Percentiles rank a stretch among this genome's conserved stretches.
Conservation (phyloP, 345 rosid species). For the Eucalyptus sideroxylon region DNA sequence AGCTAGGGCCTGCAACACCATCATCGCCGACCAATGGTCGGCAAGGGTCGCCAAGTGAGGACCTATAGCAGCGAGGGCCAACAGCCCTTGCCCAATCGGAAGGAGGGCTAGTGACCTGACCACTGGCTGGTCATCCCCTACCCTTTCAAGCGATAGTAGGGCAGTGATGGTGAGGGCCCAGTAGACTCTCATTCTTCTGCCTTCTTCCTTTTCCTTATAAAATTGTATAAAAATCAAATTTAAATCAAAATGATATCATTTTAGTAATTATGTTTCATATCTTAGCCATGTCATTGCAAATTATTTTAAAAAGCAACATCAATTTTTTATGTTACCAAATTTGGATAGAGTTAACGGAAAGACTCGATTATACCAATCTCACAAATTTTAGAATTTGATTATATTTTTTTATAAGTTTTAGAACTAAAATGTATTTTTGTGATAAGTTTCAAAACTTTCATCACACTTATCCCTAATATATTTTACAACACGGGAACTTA, state of each 20-base stretch:
- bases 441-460: background rate
- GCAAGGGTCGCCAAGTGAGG: no score
- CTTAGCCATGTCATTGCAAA: no score
- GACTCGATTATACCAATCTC: rapidly evolving
- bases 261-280: rapidly evolving
- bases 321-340: no score
- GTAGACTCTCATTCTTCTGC: background rate
- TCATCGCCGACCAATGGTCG: no score
- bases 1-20: rapidly evolving
- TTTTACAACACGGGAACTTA: background rate
- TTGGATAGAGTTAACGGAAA: rapidly evolving
- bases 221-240: no score
- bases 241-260: no score
- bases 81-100: no score
- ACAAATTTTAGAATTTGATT: rapidly evolving
- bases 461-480: rapidly evolving
- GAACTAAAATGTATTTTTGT: no score
- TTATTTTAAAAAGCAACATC: rapidly evolving
- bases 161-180: background rate
- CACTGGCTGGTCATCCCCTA: rapidly evolving
- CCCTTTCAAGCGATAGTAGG: background rate
- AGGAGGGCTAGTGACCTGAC: no score
- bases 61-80: no score
- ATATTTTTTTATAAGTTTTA: background rate
- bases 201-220: background rate